Base-by-base conservation (phyloP, 169 alveolate species). In the Plasmodium gonderi region DNA sequence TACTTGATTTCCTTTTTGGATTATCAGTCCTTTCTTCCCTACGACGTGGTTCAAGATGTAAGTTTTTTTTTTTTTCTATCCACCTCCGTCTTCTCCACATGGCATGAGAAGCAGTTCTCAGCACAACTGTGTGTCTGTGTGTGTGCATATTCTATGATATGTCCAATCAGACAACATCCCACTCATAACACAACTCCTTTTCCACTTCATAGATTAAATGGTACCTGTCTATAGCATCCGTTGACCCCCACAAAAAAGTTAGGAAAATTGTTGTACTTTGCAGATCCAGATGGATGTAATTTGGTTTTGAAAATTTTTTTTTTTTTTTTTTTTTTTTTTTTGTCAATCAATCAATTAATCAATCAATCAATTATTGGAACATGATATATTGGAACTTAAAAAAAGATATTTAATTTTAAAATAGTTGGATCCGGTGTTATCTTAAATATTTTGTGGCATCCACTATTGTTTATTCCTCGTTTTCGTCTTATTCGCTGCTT, bases 211-310 rank as follows among this genome's bases (percentile, higher is more conserved):
- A 80, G 91, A 80, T 80, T 4, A 80, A 80, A 36, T 80, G 91
- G 91, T 65, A 80, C 75, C 44, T 80, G 54, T 80, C 91, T 12
- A 44, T 80, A 45, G 91, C 91, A n/a, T 80, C 91, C 47, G 44
- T 40, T 33, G 91, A 80, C 40, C 91, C 91, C 31, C 91, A 80
- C 51, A 80, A 67, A 49, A 80, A 80, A 33, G 80, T 80, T 49
- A 20, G 91, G 74, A 80, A 67, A 67, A 80, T 80, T 54, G 91
- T 80, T 45, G 80, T 80, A 11, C 54, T 80, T 11, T 80, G 91
- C 75, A 80, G 91, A 23, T 23, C 91, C 23, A 80, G 91, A 49
- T 80, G 91, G 91, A 80, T 80, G 91, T 80, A 80, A 44, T 6
- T 14, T 8, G 14, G 14, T 26, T 11, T n/a, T n/a, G 36, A 3